Base-by-base conservation (phyloP, 352 stramenopile species). In the Globisporangium okanoganense region DNA sequence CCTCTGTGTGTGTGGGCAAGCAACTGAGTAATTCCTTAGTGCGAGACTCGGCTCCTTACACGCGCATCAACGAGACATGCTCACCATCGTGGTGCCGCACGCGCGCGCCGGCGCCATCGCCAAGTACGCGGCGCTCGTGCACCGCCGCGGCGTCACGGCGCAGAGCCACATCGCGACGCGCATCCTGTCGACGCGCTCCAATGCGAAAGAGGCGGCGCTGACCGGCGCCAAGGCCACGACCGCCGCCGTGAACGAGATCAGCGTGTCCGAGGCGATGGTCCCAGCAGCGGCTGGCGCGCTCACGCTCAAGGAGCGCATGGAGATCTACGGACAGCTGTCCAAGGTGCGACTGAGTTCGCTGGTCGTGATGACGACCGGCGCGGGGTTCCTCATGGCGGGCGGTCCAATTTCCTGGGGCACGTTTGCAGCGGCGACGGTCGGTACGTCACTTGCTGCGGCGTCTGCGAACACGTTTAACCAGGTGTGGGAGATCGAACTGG, bases 381-480 rank as follows among this genome's bases (percentile, higher is more conserved):
- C 94, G 20, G 97, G 97, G 9, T 99, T 98, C 78, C 71, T 99
- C 44, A 97, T 98, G 67, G 96, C 96, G 22, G 97, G 97, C 24
- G 89, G 88, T 10, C 96, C 96, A 8, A 86, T 99, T 55, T 95
- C 85, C 25, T 91, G 86, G 66, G 74, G 87, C 35, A 82, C 92
- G 8, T 85, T 99, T 22, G 84, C 92, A 5, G 87, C 90, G 1
- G 89, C 88, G 6, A 97, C 93, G 1, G 58, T 98, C 0, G 98
- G 97, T 20, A 99, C 97, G 20, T 97, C 92, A 20, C 73, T 99
- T 12, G 97, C 96, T 36, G 92, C 88, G 6, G 92, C 88, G 10
- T 96, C 96, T 2, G 95, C 95, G 33, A 98, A 97, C 70, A 98
- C 97, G 29, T 98, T 98, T 64, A 99, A 99, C 87, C 97, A 99